phyloP scores from a whole-genome alignment of 768 basidiomycete species.

The Podaxis sp. region DNA sequence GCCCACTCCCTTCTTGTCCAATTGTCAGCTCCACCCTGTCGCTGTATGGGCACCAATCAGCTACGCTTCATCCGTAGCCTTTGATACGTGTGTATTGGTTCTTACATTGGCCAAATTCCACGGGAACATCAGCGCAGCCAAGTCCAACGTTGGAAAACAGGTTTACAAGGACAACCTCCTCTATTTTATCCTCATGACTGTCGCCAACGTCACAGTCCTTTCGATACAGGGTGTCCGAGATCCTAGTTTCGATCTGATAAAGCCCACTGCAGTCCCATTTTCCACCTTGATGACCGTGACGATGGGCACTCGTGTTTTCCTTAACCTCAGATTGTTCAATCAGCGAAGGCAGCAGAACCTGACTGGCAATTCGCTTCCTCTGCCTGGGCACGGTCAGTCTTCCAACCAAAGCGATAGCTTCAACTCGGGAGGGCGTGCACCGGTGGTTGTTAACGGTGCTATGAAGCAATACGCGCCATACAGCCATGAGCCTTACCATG shows the following conservation, averaged over 20 bases:
- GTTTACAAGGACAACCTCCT: conserved; percentile 8
- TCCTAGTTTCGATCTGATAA: conserved; percentile 7
- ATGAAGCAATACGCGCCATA: background rate
- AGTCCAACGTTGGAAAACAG: conserved; percentile 6
- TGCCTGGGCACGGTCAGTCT: background rate
- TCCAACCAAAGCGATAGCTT: background rate
- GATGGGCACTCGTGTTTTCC: conserved; percentile 11
- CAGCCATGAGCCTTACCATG: background rate
- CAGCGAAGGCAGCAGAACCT: background rate
- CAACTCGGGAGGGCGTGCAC: background rate
- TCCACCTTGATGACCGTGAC: conserved; percentile 12
- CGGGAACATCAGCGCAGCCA: background rate
- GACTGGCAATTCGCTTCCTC: background rate
- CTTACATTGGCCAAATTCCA: conserved; percentile 5
- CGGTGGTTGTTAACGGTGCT: background rate
- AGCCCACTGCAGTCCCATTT: conserved; percentile 3
- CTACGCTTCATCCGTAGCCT: conserved; percentile 13
- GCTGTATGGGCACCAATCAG: conserved; percentile 8
- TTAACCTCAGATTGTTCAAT: conserved; percentile 9
- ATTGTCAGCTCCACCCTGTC: conserved; percentile 1
- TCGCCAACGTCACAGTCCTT: conserved; percentile 1
- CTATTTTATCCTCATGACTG: conserved; percentile 9
- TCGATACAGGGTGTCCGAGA: conserved; percentile 1
- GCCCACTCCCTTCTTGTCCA: conserved; percentile 1
- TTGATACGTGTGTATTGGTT: conserved; percentile 4